These are phyloP conservation scores for Penicillium egyptiacum DNA, from an alignment of 495 filamentous ascomycete genomes.

Conservation along the genomic window DNA sequence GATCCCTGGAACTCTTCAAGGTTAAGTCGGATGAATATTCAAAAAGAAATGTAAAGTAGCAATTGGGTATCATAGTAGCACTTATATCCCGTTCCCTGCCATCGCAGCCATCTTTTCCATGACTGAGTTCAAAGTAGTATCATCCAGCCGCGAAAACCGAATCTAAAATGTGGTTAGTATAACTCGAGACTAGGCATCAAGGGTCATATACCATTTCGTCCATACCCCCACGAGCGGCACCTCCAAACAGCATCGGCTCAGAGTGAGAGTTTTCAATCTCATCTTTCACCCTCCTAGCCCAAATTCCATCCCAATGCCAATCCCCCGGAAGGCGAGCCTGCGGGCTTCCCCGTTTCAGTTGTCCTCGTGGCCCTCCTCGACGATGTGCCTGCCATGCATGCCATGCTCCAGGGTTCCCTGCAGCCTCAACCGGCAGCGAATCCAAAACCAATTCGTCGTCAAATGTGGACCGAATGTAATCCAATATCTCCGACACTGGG, in stretches of 20 bases:
- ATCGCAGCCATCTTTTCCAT: slow-evolving; percentile 62
- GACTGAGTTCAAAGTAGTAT: slow-evolving; percentile 54
- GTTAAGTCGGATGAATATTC: neutral
- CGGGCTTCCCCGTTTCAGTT: slow-evolving; percentile 34
- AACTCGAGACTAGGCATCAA: slow-evolving; percentile 11
- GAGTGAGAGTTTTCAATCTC: slow-evolving; percentile 74
- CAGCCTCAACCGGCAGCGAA: slow-evolving; percentile 72
- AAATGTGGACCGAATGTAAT: slow-evolving; percentile 81
- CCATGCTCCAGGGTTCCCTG: slow-evolving; percentile 86
- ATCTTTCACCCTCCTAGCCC: slow-evolving; percentile 78
- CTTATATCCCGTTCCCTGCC: slow-evolving; percentile 37
- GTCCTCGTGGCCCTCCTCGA: slow-evolving; percentile 23
- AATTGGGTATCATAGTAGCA: slow-evolving; percentile 30
- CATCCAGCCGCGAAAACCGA: slow-evolving; percentile 65
- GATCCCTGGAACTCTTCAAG: slow-evolving; percentile 3
- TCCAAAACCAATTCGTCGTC: slow-evolving; percentile 75
- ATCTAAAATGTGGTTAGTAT: slow-evolving; percentile 49
- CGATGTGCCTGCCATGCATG: slow-evolving; percentile 81
- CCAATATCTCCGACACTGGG: slow-evolving; percentile 53
- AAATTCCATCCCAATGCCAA: slow-evolving; percentile 97
- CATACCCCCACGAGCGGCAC: slow-evolving; percentile 49
- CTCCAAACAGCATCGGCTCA: slow-evolving; percentile 74
- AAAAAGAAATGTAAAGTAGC: slow-evolving; percentile 6
- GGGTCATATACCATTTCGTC: slow-evolving; percentile 62
- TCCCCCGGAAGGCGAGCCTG: slow-evolving; percentile 65